A percentile compares a stretch with the other conserved stretches of the same genome.
These are phyloP conservation scores for Vaccinium macrocarpon DNA, from an alignment of 148 eudicot genomes.

Conservation along the genomic window DNA sequence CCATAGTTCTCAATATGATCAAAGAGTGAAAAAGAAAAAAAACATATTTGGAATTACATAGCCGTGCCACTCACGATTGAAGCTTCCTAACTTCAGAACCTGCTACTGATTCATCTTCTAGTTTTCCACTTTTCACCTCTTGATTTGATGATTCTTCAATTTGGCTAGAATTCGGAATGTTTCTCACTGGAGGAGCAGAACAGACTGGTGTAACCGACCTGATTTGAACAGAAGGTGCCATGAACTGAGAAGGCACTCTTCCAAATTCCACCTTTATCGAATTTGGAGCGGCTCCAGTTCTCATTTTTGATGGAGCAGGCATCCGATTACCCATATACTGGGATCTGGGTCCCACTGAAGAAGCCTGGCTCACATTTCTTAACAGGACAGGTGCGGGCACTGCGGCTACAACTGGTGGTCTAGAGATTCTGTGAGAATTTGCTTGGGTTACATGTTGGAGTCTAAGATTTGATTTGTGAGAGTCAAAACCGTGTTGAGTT, in stretches of 20 bases:
- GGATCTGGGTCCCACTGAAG: conserved; percentile 12
- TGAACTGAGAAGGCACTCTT: conserved; percentile 31
- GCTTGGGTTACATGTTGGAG: conserved; percentile 10
- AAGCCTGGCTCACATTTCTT: neutral
- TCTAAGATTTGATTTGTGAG: conserved; percentile 17
- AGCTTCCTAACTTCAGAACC: conserved; percentile 36
- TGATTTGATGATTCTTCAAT: conserved; percentile 22
- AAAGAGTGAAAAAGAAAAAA: neutral
- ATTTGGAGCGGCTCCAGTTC: conserved; percentile 16
- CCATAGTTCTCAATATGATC: neutral
- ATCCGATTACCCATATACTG: conserved; percentile 15
- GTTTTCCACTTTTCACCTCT: conserved; percentile 12
- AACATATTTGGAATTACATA: neutral
- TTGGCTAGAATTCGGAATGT: conserved; percentile 19
- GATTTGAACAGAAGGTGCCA: conserved; percentile 56
- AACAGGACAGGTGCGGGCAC: neutral
- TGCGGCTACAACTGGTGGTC: neutral
- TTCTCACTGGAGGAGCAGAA: conserved; percentile 47
- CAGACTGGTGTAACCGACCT: conserved; percentile 57
- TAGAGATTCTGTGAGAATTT: conserved; percentile 13
- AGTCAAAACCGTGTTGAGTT: conserved; percentile 16
- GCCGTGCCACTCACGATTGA: conserved; percentile 24
- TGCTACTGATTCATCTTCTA: conserved; percentile 13
- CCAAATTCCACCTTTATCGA: conserved; percentile 22
- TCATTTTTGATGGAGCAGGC: conserved; percentile 17